phyloP scores from a whole-genome alignment of 441 rosid genomes.

The Adansonia madagascariensis region DNA sequence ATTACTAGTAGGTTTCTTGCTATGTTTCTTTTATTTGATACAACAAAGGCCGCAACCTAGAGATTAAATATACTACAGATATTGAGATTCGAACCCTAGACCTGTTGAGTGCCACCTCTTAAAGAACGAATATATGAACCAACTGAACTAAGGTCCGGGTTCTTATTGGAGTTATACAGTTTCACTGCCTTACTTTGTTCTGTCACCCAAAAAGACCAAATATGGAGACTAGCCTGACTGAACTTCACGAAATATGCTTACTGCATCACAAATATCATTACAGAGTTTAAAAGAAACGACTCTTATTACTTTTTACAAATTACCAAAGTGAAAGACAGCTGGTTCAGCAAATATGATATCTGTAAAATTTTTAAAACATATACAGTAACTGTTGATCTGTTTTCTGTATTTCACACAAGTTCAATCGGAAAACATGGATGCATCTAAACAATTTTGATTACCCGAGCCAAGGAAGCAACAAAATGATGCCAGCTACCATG shows the following conservation, averaged over 20 bases:
- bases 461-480: constrained; percentile 12
- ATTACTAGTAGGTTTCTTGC: too few species aligned
- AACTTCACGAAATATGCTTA: not conserved
- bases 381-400: constrained; percentile 20
- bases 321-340: not conserved
- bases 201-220: not conserved
- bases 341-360: not conserved
- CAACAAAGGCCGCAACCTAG: too few species aligned
- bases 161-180: too few species aligned
- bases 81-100: too few species aligned
- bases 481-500: constrained; percentile 3
- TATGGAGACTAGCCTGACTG: not conserved
- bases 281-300: not conserved
- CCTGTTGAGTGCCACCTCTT: too few species aligned
- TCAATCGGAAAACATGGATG: constrained; percentile 22
- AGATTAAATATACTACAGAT: too few species aligned
- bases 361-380: constrained; percentile 15
- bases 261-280: not conserved
- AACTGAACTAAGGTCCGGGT: too few species aligned
- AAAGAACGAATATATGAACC: too few species aligned
- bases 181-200: too few species aligned
- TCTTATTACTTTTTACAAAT: constrained; percentile 29
- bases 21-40: too few species aligned
- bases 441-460: constrained; percentile 7
- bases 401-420: constrained; percentile 34